Evolutionary conservation across 2,329 filamentous ascomycete species (phyloP), one percentile per base, ranked within the genome.

Genomic region (Zymoseptoria pseudotritici): DNA sequence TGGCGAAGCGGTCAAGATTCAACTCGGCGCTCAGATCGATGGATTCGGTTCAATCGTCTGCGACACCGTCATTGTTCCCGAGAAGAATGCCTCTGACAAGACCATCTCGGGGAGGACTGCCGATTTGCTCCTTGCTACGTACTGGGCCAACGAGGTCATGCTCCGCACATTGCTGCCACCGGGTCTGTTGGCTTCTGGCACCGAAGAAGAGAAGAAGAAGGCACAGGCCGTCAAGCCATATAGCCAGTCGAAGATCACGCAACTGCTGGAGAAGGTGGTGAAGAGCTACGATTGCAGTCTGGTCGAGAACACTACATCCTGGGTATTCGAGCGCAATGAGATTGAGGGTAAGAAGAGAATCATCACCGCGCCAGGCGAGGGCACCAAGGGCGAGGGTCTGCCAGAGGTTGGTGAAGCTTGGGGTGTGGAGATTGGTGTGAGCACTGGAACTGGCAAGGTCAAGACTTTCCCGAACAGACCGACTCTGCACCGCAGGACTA

Each of bases 291-390:
- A 90, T 63, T 92, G 89, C 82, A 95, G 87, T 75, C 80, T 97
- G 24, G 91, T 99, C 59, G 94, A 99, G 84, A 96, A 92, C 83
- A 99, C 94, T 65, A 99, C 94, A 51, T 96, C 90, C 72, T 99
- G 94, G 92, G 79, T 91, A 62, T 97, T 99, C 75, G 91, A 91
- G 73, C 89, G 90, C 75, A 96, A 97, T 78, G 94, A 99, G 78
- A 97, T 99, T 66, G 94, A 99, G 81, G 89, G 90, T 71, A 86
- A 88, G 82, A 97, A 97, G 87, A 97, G 97, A 86, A 96, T 99
- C 72, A 94, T 99, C 67, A 81, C 99, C 60, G 84, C 91, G 22
- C 89, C 91, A 36, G 84, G 86, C 56, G 91, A 97, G 71, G 90
- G 90, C 66, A 86, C 89, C 73, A 95, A 91, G 80, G 93, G 93